Percentiles rank a stretch among this genome's conserved stretches.
Evolutionary conservation across 2,329 filamentous ascomycete species (phyloP).

Genomic region (Neofusicoccum cordaticola): DNA sequence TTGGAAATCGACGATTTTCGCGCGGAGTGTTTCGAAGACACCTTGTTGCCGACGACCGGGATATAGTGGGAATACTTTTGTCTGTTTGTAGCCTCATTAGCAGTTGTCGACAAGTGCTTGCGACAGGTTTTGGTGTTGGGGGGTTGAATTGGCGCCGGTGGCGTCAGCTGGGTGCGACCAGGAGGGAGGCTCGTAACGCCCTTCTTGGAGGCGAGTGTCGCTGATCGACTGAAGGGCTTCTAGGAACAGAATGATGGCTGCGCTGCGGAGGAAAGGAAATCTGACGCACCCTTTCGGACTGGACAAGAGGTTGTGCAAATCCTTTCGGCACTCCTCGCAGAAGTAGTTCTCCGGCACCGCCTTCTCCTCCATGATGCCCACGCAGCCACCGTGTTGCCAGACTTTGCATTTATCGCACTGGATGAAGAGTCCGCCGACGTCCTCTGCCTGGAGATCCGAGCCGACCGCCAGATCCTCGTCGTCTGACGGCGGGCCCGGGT

Average conservation of each 20-base stretch:
- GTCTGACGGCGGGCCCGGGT: conserved; percentile 71
- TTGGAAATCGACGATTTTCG: conserved; percentile 66
- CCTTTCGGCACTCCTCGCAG: conserved; percentile 90
- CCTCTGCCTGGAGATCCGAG: conserved; percentile 57
- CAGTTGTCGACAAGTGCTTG: neutral
- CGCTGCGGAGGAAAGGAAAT: neutral
- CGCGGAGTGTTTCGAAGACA: conserved; percentile 49
- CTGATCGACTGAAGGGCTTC: neutral
- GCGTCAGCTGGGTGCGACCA: conserved; percentile 7
- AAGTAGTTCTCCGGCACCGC: conserved; percentile 90
- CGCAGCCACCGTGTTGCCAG: conserved; percentile 97
- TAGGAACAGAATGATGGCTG: neutral
- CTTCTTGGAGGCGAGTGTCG: neutral
- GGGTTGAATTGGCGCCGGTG: conserved; percentile 16
- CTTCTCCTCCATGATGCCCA: conserved; percentile 92
- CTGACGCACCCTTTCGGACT: conserved; percentile 77
- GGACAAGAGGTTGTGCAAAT: conserved; percentile 79
- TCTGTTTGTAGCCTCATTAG: conserved; percentile 38
- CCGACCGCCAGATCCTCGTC: conserved; percentile 52
- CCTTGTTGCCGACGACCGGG: conserved; percentile 54
- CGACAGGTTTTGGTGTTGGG: neutral
- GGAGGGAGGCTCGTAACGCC: neutral
- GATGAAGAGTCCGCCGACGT: conserved; percentile 91
- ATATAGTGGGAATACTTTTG: conserved; percentile 63
- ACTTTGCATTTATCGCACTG: conserved; percentile 96